Evolutionary conservation across 179 eudicot species (phyloP).

Genomic region (Camellia oleifera): DNA sequence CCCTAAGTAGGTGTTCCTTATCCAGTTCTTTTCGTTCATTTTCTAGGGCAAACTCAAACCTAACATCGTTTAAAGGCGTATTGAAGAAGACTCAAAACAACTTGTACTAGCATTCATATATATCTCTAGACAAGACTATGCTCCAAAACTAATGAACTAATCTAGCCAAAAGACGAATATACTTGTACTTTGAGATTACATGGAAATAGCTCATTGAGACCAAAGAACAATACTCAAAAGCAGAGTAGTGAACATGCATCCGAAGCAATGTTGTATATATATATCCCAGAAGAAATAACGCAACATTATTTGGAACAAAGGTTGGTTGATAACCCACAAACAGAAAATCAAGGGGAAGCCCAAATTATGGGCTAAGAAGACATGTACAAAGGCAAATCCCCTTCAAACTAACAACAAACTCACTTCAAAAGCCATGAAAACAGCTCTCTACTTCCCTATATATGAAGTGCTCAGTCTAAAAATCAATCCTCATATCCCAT

Average conservation of each 20-base stretch:
- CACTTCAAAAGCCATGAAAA: constrained; percentile 27
- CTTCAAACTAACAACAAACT: constrained; percentile 17
- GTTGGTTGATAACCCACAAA: constrained; percentile 21
- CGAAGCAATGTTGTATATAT: constrained; percentile 8
- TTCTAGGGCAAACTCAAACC: neutral
- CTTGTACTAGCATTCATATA: neutral
- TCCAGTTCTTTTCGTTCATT: neutral
- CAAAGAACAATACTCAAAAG: neutral
- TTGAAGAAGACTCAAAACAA: neutral
- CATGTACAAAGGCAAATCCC: constrained; percentile 57
- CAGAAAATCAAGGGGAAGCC: constrained; percentile 27
- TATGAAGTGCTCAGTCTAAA: constrained; percentile 16
- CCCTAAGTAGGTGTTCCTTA: neutral
- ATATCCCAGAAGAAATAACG: constrained; percentile 34
- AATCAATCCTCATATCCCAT: constrained; percentile 10
- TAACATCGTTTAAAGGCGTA: neutral
- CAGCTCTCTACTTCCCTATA: constrained; percentile 16
- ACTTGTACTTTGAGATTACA: no score
- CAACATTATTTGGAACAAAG: constrained; percentile 42
- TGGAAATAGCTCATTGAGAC: neutral
- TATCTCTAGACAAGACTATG: neutral
- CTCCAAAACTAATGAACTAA: neutral
- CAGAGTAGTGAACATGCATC: neutral
- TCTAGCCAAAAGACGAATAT: neutral
- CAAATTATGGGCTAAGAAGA: constrained; percentile 31